phyloP scores from a whole-genome alignment of 2,329 filamentous ascomycete species.

The Calonectria pseudoreteaudii region DNA sequence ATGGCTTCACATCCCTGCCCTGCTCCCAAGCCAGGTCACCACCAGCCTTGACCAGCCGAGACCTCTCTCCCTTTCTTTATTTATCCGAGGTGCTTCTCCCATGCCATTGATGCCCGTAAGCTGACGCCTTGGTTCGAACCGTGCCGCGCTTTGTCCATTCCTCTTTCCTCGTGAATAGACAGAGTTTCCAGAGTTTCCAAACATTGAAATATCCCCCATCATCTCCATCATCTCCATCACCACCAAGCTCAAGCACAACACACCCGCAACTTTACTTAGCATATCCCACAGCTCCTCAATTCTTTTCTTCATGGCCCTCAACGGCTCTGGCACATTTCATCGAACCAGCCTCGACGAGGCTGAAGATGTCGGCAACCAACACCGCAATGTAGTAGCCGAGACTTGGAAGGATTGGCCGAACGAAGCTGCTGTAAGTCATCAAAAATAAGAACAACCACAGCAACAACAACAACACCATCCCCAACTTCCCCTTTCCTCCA shows the following conservation, averaged over 20 bases:
- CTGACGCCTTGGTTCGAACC: background rate
- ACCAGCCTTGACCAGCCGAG: background rate
- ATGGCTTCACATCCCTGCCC: background rate
- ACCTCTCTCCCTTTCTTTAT: background rate
- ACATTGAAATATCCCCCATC: background rate
- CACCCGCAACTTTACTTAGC: too few relatives aligned
- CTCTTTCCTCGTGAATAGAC: background rate
- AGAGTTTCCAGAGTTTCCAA: background rate
- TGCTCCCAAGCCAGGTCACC: background rate
- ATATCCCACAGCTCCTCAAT: background rate
- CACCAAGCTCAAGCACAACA: background rate
- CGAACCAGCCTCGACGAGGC: conserved; percentile 45
- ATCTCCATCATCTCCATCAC: background rate
- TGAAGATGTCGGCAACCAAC: conserved; percentile 38
- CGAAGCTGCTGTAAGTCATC: conserved; percentile 55
- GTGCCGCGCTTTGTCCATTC: background rate
- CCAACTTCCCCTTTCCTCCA: background rate
- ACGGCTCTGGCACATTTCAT: conserved; percentile 39
- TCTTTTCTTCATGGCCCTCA: conserved; percentile 39
- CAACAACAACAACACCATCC: too few relatives aligned
- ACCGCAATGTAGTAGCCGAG: conserved; percentile 43
- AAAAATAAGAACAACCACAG: rapidly evolving
- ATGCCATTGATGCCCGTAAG: background rate
- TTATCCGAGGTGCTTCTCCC: background rate
- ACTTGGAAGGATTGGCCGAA: conserved; percentile 61